These are phyloP conservation scores for Coniochaeta ligniaria DNA, from an alignment of 2,329 filamentous ascomycete species.

Conservation along the genomic window DNA sequence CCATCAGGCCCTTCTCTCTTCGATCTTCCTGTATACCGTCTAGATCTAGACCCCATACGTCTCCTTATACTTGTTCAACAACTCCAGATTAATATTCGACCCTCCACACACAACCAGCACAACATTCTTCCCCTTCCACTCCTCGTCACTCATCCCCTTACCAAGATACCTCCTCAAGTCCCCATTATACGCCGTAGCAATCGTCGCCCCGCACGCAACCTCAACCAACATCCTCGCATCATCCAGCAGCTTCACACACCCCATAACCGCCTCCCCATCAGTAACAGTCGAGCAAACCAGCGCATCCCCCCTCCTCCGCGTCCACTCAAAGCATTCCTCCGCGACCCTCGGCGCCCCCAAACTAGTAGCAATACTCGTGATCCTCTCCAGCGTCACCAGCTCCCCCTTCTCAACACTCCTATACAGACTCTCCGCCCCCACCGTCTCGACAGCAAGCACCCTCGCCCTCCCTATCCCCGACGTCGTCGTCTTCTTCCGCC, in stretches of 20 bases:
- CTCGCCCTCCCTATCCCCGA: conserved; percentile 18
- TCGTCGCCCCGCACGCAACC: conserved; percentile 73
- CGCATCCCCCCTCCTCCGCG: conserved; percentile 28
- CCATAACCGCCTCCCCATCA: conserved; percentile 74
- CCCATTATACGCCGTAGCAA: conserved; percentile 62
- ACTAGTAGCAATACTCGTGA: conserved; percentile 65
- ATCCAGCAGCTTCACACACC: conserved; percentile 69
- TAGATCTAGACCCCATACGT: conserved; percentile 27
- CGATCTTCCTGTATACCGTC: not conserved
- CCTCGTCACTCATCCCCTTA: conserved; percentile 39
- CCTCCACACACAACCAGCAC: conserved; percentile 84
- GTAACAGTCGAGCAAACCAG: conserved; percentile 54
- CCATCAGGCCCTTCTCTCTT: not conserved
- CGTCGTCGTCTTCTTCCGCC: conserved; percentile 13
- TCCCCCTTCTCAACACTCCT: conserved; percentile 44
- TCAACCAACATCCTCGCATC: conserved; percentile 80
- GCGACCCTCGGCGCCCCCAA: conserved; percentile 64
- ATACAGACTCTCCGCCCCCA: conserved; percentile 60
- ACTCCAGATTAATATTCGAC: conserved; percentile 55
- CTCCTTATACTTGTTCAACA: conserved; percentile 51
- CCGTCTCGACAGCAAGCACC: conserved; percentile 66
- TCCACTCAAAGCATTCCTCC: conserved; percentile 50
- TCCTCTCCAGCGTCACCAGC: conserved; percentile 56
- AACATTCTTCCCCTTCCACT: conserved; percentile 62
- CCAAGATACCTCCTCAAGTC: conserved; percentile 56